Evolutionary conservation across 1,139 yeast species (phyloP), one percentile per base, ranked within the genome.

Genomic region (Candida dubliniensis): DNA sequence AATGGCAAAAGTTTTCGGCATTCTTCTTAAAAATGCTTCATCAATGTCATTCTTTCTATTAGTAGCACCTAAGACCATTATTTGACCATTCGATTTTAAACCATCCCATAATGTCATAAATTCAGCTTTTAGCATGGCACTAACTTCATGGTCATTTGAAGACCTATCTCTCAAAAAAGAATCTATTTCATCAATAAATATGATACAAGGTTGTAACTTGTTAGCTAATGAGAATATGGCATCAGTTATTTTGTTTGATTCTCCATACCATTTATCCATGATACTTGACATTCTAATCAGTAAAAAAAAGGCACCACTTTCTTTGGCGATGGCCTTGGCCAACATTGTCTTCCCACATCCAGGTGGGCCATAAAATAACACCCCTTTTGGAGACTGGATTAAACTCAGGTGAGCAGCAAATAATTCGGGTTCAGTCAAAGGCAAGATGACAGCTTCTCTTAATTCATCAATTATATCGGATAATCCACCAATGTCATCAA

Each of bases 51-150:
- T 79, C 39, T 93, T 91, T 53, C 99, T 74, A 61, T 93, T 93
- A 1, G 99, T 93, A 11, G 99, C 99, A 4, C 99, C 99, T 59
- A 93, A 77, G 1, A 93, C 90, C 72, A 93, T 72, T 5, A 93
- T 79, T 43, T 95, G 74, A 2, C 96, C 96, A 44, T 81, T 81
- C 30, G 81, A 71, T 12, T 84, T 78, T 39, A 93, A 71, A 0
- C 99, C 99, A 63, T 93, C 99, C 98, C 99, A 93, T 46, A 93
- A 71, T 0, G 97, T 88, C 98, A 93, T 93, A 60, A 93, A 93
- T 64, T 93, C 99, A 0, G 99, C 96, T 65, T 93, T 93, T 49
- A 93, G 72, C 79, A 87, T 84, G 1, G 97, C 89, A 38, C 96
- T 90, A n/a, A 89, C 93, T 66, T 93, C 99, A 65, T 93, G 98